These are phyloP conservation scores for Helicocarpus griseus DNA, from an alignment of 2,329 filamentous ascomycete genomes.

Conservation along the genomic window DNA sequence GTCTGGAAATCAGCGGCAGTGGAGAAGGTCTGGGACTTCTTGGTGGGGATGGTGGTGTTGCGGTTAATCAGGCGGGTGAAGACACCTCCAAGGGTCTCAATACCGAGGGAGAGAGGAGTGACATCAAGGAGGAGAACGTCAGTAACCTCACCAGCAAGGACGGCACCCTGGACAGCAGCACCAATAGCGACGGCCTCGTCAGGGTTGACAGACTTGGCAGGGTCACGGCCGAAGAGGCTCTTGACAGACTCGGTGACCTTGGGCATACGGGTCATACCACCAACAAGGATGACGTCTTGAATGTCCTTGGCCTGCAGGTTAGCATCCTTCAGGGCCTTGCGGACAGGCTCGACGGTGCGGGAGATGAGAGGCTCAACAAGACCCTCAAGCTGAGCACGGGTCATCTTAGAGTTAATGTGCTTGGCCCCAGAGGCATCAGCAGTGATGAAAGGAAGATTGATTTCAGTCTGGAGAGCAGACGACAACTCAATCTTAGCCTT, in stretches of 20 bases:
- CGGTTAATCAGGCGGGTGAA: conserved; percentile 98
- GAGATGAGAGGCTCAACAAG: conserved; percentile 83
- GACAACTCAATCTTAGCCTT: conserved; percentile 99
- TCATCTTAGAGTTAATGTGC: conserved; percentile 96
- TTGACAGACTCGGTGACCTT: conserved; percentile 96
- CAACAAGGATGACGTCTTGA: conserved; percentile 94
- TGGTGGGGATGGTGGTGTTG: conserved; percentile 98
- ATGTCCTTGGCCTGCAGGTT: conserved; percentile 85
- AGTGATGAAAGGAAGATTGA: conserved; percentile 98
- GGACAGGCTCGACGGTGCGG: conserved; percentile 81
- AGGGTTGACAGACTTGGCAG: conserved; percentile 96
- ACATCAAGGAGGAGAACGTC: conserved; percentile 93
- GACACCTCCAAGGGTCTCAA: conserved; percentile 95
- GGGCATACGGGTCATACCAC: conserved; percentile 99
- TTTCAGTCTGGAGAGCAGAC: conserved; percentile 88
- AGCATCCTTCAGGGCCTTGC: conserved; percentile 95
- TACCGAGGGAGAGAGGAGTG: conserved; percentile 91
- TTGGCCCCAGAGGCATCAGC: conserved; percentile 91
- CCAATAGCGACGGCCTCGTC: conserved; percentile 97
- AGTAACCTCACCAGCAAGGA: conserved; percentile 92
- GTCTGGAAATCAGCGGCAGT: conserved; percentile 97
- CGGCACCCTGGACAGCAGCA: conserved; percentile 93
- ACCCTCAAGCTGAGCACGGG: conserved; percentile 82
- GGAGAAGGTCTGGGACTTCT: conserved; percentile 98
- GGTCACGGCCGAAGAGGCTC: conserved; percentile 90